Evolutionary conservation across 2,329 filamentous ascomycete species (phyloP).

Genomic region (Trichoderma simmonsii): DNA sequence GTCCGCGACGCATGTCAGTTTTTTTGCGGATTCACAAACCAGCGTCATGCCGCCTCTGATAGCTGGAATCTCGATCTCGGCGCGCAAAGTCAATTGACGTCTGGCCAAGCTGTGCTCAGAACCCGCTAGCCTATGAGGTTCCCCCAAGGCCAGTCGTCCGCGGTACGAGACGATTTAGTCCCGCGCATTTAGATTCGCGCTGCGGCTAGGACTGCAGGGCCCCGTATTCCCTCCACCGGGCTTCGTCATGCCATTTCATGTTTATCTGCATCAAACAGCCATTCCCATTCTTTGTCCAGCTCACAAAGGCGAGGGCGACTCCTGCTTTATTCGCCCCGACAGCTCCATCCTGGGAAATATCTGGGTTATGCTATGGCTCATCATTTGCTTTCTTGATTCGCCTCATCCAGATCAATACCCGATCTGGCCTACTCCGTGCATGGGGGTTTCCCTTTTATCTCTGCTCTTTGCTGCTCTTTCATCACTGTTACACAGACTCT

Average conservation of each 20-base stretch:
- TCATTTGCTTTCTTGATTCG: background rate
- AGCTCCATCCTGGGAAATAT: background rate
- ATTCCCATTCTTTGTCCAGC: background rate
- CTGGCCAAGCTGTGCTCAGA: background rate
- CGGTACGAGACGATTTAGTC: conserved; percentile 4
- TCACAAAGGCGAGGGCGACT: background rate
- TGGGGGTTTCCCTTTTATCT: background rate
- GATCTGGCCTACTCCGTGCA: background rate
- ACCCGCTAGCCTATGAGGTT: background rate
- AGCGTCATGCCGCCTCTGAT: conserved; percentile 5
- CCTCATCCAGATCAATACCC: background rate
- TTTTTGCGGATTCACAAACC: background rate
- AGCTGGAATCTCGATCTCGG: conserved; percentile 18
- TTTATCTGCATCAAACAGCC: background rate
- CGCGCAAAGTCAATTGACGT: conserved; percentile 16
- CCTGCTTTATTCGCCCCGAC: background rate
- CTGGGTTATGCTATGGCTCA: background rate
- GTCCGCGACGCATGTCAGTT: background rate
- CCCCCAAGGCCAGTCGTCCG: conserved; percentile 7
- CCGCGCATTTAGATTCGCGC: conserved; percentile 10
- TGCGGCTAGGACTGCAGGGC: conserved; percentile 15
- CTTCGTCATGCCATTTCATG: conserved; percentile 8
- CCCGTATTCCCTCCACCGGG: conserved; percentile 6
- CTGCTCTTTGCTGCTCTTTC: background rate
- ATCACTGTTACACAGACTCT: conserved; percentile 8